Percentiles rank a stretch among this genome's conserved stretches.
Evolutionary conservation across 768 basidiomycete species (phyloP).

Genomic region (Coprinellus micaceus): DNA sequence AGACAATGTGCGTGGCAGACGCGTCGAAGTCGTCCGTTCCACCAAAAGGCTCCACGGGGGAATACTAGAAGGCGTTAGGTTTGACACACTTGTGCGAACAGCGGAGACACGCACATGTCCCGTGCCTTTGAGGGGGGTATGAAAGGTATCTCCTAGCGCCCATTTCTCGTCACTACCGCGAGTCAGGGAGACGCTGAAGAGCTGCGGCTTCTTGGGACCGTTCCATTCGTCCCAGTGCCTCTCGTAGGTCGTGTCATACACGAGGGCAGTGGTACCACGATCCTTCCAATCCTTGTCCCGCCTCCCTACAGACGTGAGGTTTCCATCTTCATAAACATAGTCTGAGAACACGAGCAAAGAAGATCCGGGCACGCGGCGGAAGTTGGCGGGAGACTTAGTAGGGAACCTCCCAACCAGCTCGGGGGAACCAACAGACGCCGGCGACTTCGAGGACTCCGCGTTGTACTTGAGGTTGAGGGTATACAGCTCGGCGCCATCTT

Average conservation of each 20-base stretch:
- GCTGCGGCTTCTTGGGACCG: conserved; percentile 62
- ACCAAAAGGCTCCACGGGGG: conserved; percentile 86
- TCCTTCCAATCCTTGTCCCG: conserved; percentile 71
- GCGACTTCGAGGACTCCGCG: conserved; percentile 20
- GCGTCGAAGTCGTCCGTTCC: conserved; percentile 78
- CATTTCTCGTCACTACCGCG: conserved; percentile 49
- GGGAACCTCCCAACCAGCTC: conserved; percentile 63
- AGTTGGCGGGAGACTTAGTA: conserved; percentile 64
- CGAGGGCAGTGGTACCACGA: conserved; percentile 66
- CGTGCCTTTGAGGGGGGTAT: conserved; percentile 63
- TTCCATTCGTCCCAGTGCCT: conserved; percentile 83
- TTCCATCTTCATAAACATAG: conserved; percentile 72
- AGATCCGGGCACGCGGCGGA: conserved; percentile 55
- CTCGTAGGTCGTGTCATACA: conserved; percentile 66
- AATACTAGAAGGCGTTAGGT: conserved; percentile 37
- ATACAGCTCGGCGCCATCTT: conserved; percentile 56
- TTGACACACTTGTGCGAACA: neutral
- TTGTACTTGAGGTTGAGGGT: conserved; percentile 51
- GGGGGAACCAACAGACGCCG: conserved; percentile 32
- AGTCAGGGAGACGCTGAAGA: conserved; percentile 65
- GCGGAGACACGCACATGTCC: conserved; percentile 52
- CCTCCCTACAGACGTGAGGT: conserved; percentile 61
- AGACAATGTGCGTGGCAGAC: conserved; percentile 63
- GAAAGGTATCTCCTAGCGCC: conserved; percentile 48
- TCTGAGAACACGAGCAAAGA: conserved; percentile 82